A percentile compares a stretch with the other conserved stretches of the same genome.
These are phyloP conservation scores for Yamadazyma sp. DNA, from an alignment of 805 yeast genomes.

Conservation along the genomic window DNA sequence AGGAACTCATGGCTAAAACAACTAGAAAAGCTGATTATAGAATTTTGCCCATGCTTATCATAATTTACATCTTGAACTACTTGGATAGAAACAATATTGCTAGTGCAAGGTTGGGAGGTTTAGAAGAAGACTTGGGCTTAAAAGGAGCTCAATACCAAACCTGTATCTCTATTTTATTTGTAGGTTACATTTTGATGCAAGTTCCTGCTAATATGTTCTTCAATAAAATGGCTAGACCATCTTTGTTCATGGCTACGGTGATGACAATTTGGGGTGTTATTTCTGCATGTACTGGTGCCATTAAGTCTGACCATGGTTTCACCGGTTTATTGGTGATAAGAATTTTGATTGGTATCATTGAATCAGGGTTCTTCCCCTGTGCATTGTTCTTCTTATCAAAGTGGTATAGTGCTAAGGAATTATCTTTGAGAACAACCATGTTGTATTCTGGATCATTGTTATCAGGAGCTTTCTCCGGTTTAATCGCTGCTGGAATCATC, in stretches of 20 bases:
- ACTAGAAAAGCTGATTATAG: conserved; percentile 49
- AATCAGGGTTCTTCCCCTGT: conserved; percentile 48
- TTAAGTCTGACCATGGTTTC: conserved; percentile 29
- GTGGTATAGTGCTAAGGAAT: conserved; percentile 54
- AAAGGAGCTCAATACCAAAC: conserved; percentile 48
- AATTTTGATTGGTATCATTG: conserved; percentile 47
- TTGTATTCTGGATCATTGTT: conserved; percentile 51
- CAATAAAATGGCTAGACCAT: conserved; percentile 49
- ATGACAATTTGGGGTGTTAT: conserved; percentile 54
- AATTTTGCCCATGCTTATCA: conserved; percentile 49
- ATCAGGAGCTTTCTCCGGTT: conserved; percentile 56
- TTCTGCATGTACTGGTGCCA: conserved; percentile 50
- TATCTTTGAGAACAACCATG: conserved; percentile 50
- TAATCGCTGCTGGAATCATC: conserved; percentile 55
- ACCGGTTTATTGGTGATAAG: conserved; percentile 48
- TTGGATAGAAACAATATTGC: conserved; percentile 56
- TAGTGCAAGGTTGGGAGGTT: conserved; percentile 52
- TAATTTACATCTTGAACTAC: conserved; percentile 52
- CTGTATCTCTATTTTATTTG: conserved; percentile 51
- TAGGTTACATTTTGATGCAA: conserved; percentile 42
- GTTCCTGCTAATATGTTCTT: conserved; percentile 50
- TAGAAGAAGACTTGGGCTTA: conserved; percentile 43
- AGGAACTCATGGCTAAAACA: conserved; percentile 40
- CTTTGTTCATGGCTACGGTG: conserved; percentile 47
- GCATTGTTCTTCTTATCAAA: conserved; percentile 51